phyloP scores from a whole-genome alignment of 305 asterid genomes.

The Rubia tinctorum region DNA sequence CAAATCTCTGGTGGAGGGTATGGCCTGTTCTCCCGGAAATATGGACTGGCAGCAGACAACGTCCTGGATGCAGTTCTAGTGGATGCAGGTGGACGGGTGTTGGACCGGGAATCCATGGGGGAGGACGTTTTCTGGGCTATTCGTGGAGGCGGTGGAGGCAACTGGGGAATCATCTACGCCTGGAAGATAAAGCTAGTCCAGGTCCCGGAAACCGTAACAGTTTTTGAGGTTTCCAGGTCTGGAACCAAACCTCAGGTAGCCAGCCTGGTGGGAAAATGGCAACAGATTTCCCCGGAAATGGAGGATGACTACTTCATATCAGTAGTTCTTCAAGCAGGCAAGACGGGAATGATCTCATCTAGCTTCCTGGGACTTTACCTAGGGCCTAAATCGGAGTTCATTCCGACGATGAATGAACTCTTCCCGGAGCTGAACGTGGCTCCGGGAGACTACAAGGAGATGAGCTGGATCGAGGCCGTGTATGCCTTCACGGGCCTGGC shows the following conservation, averaged over 20 bases:
- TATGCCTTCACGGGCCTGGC: conserved; percentile 49
- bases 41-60: background rate
- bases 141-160: conserved; percentile 1
- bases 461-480: conserved; percentile 66
- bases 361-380: conserved; percentile 36
- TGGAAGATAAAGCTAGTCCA: background rate
- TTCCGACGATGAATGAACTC: conserved; percentile 23
- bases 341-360: background rate
- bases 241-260: background rate
- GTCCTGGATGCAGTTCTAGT: background rate
- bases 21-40: background rate
- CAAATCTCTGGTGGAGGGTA: background rate
- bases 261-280: background rate
- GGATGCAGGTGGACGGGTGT: background rate
- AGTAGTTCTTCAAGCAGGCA: background rate
- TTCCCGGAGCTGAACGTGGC: conserved; percentile 44
- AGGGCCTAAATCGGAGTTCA: conserved; percentile 38
- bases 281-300: background rate
- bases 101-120: conserved; percentile 6
- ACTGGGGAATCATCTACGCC: background rate
- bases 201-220: background rate
- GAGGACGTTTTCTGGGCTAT: conserved; percentile 3
- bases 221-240: background rate
- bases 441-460: conserved; percentile 45
- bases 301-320: conserved; percentile 1